Evolutionary conservation across 1,284 basidiomycete genomes (phyloP).

Genomic region (Fomes fomentarius): DNA sequence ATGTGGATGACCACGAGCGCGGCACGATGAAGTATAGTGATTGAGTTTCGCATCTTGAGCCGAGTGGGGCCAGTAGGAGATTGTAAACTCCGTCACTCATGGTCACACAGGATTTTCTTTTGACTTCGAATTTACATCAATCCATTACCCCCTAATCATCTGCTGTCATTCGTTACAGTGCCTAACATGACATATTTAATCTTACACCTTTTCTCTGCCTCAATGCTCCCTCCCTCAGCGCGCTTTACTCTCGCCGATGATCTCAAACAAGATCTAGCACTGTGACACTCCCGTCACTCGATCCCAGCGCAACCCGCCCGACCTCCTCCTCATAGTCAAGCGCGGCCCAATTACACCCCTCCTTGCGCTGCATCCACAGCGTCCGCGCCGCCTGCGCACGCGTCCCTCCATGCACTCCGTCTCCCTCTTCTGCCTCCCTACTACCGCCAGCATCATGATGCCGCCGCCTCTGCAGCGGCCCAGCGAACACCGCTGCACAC

Average conservation of each 20-base stretch:
- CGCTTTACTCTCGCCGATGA: too few relatives aligned
- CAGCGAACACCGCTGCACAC: slow-evolving; percentile 51
- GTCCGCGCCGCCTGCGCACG: slow-evolving; percentile 22
- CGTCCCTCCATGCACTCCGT: neutral
- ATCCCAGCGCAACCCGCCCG: slow-evolving; percentile 54
- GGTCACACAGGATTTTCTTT: too few relatives aligned
- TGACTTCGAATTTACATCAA: too few relatives aligned
- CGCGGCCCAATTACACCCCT: slow-evolving; percentile 51
- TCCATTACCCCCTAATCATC: too few relatives aligned
- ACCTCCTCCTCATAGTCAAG: slow-evolving; percentile 60
- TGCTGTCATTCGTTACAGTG: too few relatives aligned
- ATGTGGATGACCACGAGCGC: neutral
- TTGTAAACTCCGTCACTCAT: too few relatives aligned
- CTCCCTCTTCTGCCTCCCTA: slow-evolving; percentile 20
- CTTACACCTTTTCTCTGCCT: too few relatives aligned
- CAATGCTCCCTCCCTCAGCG: too few relatives aligned
- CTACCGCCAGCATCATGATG: too few relatives aligned
- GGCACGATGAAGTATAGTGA: neutral
- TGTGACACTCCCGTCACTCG: slow-evolving; percentile 48
- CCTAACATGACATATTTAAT: too few relatives aligned
- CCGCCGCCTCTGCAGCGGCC: slow-evolving; percentile 34
- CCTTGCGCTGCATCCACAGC: slow-evolving; percentile 28
- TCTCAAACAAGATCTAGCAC: slow-evolving; percentile 39
- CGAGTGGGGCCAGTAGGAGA: too few relatives aligned
- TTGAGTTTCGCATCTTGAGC: neutral